Base-by-base conservation (phyloP, 176 grass and related monocot species). In the maize (Zea mays) region DNA sequence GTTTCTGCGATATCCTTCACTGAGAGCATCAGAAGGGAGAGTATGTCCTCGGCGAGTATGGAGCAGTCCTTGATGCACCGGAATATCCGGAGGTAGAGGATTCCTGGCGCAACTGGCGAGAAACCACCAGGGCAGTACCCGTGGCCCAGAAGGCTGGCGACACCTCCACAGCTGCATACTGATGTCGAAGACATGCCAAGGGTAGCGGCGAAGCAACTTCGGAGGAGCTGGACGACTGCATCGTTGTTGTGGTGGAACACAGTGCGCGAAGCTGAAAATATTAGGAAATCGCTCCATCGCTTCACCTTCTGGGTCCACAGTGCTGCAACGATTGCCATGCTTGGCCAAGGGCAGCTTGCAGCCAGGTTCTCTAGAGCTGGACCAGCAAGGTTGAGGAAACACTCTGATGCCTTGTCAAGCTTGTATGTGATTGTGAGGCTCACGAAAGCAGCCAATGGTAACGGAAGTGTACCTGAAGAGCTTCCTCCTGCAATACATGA, bases 391-490 rank as follows among this genome's bases (percentile, higher is more conserved):
- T 97, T 94, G 73, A 97, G 95, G 77, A 97, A 97, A 77, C 89
- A 73, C 71, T 97, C 91, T 5, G 95, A 97, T 40, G 95, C 95
- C 67, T 94, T 94, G 71, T 97, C 95, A 76, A 97, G 95, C 75
- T 97, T 97, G 75, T 97, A 97, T 42, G 89, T 94, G 45, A 97
- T 97, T 15, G 95, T 97, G 42, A 97, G 95, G 80, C 95, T 97
- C 57, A 92, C 95, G 66, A 97, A 97, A 49, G 95, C 95, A 19
- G 95, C 95, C 49, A 97, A 70, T 56, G 95, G 95, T 73, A 97
- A 84, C 37, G 95, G 95, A 86, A 97, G 95, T 74, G 87, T 88
- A 61, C 86, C 87, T 16, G 75, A 69, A 82, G 82, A 94, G 73
- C 84, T 97, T 88, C 83, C 85, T 77, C 95, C 95, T 97, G 81